Evolutionary conservation across 1,284 basidiomycete genomes (phyloP), one percentile per base, ranked within the genome.

Genomic region (Microbotryomycetes sp.): DNA sequence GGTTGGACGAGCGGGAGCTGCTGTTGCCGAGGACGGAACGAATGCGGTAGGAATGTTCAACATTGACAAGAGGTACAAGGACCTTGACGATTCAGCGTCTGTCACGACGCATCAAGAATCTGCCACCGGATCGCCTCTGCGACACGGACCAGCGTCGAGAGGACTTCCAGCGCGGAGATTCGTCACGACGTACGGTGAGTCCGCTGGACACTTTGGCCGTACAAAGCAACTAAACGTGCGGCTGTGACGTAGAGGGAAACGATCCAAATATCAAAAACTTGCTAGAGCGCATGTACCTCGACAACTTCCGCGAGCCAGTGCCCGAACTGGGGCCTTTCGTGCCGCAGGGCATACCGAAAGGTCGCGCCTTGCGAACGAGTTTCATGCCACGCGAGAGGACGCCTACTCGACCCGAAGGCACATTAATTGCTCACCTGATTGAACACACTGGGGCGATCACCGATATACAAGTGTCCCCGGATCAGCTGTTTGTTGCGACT

Each of bases 401-500:
- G 11, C 68, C 68, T 3, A 51, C 63, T 5, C 71, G 73, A 1
- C 76, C 75, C 21, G 88, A 90, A 63, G 87, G 88, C 0, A 86
- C 81, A 0, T 81, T 94, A 63, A 84, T 96, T 54, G 86, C 88
- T 0, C 87, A 94, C 74, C 81, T 94, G n/a, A 82, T 82, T 23
- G 89, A 90, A 9, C 92, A 97, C 72, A 82, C 84, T 0, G 87
- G 86, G 18, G 80, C 83, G 1, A 80, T 98, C 62, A 91, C 87
- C 1, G 82, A 85, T 1, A 79, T 98, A 18, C 86, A 87, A 0
- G 88, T 94, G 11, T 87, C 94, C 1, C 91, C 92, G 0, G 96
- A 98, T 73, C 91, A 96, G 66, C 78, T 86, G 66, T 99, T 97
- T 79, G 97, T 98, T 70, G 86, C 91, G 1, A 88, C 92, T 0